phyloP scores from a whole-genome alignment of 1,284 basidiomycete species.

The Fomitopsis schrenkii region DNA sequence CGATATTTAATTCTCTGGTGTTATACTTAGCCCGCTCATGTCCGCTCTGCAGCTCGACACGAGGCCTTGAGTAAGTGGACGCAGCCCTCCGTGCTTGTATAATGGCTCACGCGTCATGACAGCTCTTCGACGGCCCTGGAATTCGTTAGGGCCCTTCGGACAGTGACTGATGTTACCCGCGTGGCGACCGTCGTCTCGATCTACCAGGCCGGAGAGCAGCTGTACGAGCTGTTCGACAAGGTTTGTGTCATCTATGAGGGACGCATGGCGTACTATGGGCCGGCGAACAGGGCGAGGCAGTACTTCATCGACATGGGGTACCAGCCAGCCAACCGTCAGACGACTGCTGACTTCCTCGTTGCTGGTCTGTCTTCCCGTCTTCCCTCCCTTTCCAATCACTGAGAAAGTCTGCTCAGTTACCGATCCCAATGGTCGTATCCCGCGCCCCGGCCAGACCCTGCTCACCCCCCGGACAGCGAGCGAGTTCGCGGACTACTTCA shows the following conservation, averaged over 20 bases:
- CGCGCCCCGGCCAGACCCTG: conserved; percentile 34
- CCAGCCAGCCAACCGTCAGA: conserved; percentile 44
- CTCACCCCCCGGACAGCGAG: conserved; percentile 39
- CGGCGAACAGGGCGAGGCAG: conserved; percentile 41
- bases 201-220: conserved; percentile 52
- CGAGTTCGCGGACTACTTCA: conserved; percentile 43
- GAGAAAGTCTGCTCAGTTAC: conserved; percentile 31
- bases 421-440: conserved; percentile 37
- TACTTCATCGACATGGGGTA: conserved; percentile 63
- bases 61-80: conserved; percentile 30
- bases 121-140: conserved; percentile 51
- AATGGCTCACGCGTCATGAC: conserved; percentile 21
- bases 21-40: conserved; percentile 5
- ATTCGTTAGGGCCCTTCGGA: conserved; percentile 48
- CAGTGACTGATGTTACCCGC: conserved; percentile 43
- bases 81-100: background rate
- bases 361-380: conserved; percentile 19
- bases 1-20: background rate
- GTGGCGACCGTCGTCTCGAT: conserved; percentile 49
- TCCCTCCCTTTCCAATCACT: background rate
- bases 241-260: conserved; percentile 61
- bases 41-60: conserved; percentile 37
- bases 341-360: conserved; percentile 54
- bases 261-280: conserved; percentile 58
- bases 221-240: conserved; percentile 52